Percentiles rank a stretch among this genome's conserved stretches.
phyloP scores from a whole-genome alignment of 2,329 filamentous ascomycete genomes.

The Botrytis paeoniae region DNA sequence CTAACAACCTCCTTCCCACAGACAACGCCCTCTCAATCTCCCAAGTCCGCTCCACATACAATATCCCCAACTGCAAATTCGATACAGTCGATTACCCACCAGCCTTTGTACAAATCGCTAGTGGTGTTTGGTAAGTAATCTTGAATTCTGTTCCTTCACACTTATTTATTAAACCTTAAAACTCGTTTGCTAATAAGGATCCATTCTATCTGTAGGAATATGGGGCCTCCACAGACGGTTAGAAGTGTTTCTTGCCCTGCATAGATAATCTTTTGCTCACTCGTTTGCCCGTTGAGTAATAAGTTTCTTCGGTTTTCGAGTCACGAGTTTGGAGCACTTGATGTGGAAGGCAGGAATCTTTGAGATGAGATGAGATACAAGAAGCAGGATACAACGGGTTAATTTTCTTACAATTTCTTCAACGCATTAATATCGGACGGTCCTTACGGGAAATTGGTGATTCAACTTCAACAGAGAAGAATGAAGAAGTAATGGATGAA shows the following conservation, averaged over 20 bases:
- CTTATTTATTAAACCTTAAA: not conserved
- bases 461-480: not conserved
- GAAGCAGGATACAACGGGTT: not conserved
- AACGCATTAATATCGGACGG: not conserved
- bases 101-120: constrained; percentile 21
- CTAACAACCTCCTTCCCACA: not conserved
- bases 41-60: constrained; percentile 25
- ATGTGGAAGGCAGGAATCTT: not conserved
- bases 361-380: not conserved
- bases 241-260: constrained; percentile 25
- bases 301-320: not conserved
- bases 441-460: not conserved
- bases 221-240: constrained; percentile 33
- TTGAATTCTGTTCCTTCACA: not conserved
- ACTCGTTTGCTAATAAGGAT: not conserved
- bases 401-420: not conserved
- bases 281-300: too few relatives aligned
- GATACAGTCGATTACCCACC: constrained; percentile 25
- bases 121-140: constrained; percentile 22
- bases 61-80: constrained; percentile 27
- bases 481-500: not conserved
- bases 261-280: not conserved
- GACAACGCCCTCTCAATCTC: constrained; percentile 33
- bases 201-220: constrained; percentile 15
- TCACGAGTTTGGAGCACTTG: too few relatives aligned